phyloP scores from a whole-genome alignment of 176 grass and related monocot genomes.

The Carex cristatella region DNA sequence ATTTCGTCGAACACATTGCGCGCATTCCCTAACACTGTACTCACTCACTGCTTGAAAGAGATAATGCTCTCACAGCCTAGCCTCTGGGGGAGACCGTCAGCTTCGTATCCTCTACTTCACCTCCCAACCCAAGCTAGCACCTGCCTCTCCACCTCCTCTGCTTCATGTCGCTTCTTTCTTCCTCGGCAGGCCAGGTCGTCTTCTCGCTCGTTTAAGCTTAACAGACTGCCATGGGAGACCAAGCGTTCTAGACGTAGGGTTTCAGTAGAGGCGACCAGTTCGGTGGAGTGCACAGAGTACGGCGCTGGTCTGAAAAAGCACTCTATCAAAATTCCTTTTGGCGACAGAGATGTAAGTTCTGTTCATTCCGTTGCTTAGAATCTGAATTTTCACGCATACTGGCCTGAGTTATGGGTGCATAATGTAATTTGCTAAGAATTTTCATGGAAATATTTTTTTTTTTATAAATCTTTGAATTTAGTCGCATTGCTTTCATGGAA shows the following conservation, averaged over 20 bases:
- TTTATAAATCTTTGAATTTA: neutral
- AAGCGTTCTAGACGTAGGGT: conserved; percentile 16
- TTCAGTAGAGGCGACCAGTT: conserved; percentile 3
- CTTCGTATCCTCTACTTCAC: conserved; percentile 18
- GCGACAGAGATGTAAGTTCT: conserved; percentile 65
- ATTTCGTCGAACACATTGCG: neutral
- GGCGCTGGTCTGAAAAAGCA: conserved; percentile 43
- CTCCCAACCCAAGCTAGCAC: neutral
- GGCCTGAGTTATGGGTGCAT: neutral
- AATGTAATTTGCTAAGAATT: neutral
- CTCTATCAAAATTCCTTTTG: conserved; percentile 74
- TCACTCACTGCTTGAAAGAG: neutral
- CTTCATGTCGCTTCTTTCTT: conserved; percentile 27
- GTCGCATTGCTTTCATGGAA: neutral
- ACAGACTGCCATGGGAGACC: neutral
- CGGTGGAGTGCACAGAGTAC: conserved; percentile 12
- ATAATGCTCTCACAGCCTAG: conserved; percentile 15
- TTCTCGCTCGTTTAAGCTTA: conserved; percentile 27
- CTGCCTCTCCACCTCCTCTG: conserved; percentile 20
- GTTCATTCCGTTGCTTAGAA: neutral
- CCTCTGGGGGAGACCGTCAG: conserved; percentile 19
- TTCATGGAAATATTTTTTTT: neutral
- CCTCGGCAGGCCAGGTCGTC: neutral
- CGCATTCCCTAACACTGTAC: neutral
- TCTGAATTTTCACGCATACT: neutral